These are phyloP conservation scores for Lactifluus pinguis DNA, from an alignment of 768 basidiomycete species.

Conservation along the genomic window DNA sequence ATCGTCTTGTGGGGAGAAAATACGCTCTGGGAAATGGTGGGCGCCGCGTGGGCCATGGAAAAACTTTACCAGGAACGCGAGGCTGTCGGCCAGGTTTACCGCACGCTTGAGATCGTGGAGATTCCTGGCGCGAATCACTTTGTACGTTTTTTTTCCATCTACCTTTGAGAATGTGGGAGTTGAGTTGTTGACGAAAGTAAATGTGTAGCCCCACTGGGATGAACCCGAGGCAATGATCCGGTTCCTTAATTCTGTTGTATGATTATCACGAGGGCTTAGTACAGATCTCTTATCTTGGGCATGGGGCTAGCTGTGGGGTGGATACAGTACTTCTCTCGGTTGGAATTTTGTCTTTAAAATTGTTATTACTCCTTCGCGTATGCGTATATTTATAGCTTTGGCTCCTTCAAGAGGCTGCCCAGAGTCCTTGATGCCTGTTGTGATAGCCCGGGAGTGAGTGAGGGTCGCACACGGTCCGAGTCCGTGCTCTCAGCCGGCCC, in stretches of 20 bases:
- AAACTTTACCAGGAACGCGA: slow-evolving; percentile 9
- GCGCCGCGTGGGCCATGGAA: slow-evolving; percentile 16
- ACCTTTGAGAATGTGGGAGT: too few relatives aligned
- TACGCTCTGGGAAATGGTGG: slow-evolving; percentile 13
- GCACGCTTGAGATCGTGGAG: slow-evolving; percentile 12
- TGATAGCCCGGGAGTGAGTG: too few relatives aligned
- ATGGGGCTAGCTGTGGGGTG: too few relatives aligned
- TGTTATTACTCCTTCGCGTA: too few relatives aligned
- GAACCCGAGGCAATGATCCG: slow-evolving; percentile 12
- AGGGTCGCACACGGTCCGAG: too few relatives aligned
- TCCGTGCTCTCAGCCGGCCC: background rate
- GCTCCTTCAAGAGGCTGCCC: too few relatives aligned
- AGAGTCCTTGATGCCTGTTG: too few relatives aligned
- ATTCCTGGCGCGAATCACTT: slow-evolving; percentile 19
- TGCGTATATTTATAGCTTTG: too few relatives aligned
- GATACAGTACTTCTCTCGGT: too few relatives aligned
- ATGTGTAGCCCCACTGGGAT: slow-evolving; percentile 16
- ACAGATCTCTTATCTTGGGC: too few relatives aligned
- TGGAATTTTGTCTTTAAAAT: too few relatives aligned
- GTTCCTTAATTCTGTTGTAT: slow-evolving; percentile 11
- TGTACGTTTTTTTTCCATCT: background rate
- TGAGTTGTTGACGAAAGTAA: background rate
- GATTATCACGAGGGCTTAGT: background rate
- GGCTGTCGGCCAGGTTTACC: slow-evolving; percentile 1
- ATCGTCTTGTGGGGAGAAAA: slow-evolving; percentile 15